phyloP scores from a whole-genome alignment of 306 rosid species.

The Trifolium subterraneum region DNA sequence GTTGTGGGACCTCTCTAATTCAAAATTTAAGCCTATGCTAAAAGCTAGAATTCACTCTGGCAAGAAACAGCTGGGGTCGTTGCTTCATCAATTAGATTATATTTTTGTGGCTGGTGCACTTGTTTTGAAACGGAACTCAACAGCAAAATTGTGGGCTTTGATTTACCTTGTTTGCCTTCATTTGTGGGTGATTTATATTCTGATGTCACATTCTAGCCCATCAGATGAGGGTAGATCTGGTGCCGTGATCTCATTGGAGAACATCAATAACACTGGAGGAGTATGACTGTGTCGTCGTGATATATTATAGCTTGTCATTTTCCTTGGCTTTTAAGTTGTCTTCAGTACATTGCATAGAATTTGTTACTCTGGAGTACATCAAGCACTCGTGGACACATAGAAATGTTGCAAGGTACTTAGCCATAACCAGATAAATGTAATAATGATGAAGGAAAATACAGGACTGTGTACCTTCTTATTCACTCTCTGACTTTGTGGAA shows the following conservation, averaged over 20 bases:
- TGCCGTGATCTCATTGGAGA: constrained; percentile 84
- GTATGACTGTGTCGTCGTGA: constrained; percentile 37
- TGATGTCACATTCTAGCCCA: constrained; percentile 68
- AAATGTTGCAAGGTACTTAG: constrained; percentile 31
- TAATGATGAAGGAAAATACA: constrained; percentile 17
- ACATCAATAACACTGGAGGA: constrained; percentile 73
- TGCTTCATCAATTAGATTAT: constrained; percentile 77
- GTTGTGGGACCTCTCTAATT: constrained; percentile 65
- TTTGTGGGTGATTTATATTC: constrained; percentile 88
- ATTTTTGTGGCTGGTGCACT: constrained; percentile 74
- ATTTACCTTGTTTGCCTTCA: constrained; percentile 89
- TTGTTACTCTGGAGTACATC: constrained; percentile 2
- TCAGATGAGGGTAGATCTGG: constrained; percentile 74
- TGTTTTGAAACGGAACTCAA: constrained; percentile 74
- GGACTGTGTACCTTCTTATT: neutral
- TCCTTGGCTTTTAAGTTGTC: constrained; percentile 52
- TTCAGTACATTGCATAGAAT: constrained; percentile 36
- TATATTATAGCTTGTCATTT: constrained; percentile 23
- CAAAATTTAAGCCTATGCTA: constrained; percentile 69
- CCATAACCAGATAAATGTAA: constrained; percentile 9
- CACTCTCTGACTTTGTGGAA: neutral
- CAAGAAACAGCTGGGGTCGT: constrained; percentile 76
- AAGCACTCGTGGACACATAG: constrained; percentile 25
- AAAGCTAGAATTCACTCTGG: constrained; percentile 75
- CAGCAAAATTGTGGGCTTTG: constrained; percentile 78